Base-by-base conservation (phyloP, 208 protist genomes). In the Histomonas meleagridis region DNA sequence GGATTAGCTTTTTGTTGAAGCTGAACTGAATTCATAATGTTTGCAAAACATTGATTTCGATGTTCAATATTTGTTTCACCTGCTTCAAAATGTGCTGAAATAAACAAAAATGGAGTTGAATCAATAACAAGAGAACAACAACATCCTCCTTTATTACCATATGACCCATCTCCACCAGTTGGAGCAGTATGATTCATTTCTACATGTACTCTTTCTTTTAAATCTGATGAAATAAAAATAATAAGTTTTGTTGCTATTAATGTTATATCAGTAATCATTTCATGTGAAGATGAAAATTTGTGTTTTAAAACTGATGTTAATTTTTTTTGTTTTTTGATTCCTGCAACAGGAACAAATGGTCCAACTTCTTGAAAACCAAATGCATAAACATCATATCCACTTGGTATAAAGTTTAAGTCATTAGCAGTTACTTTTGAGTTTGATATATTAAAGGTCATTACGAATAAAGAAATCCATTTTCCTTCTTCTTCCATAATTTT, bases 361-460 rank as follows among this genome's bases (percentile, higher is more conserved):
- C 70, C 70, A 51, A 81, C 70, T 81, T 81, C 70, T 81, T 81
- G 23, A 81, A 81, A 81, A n/a, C 23, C 70, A 16, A 81, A 43
- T n/a, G 35, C 40, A 51, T 81, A 81, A 32, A 81, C 51, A 51
- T 81, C 70, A 51, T 38, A 81, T 28, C 43, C 70, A 4, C 5
- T 18, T n/a, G 70, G 70, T 12, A 81, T 32, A 43, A 81, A 81
- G 3, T 35, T 51, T 51, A 81, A 81, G 1, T 7, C n/a, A 51
- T 81, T 43, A 51, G 40, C 3, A 51, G 70, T 32, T 32, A 35
- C n/a, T 9, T 81, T 43, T 32, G 70, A 18, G 10, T 35, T 10
- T 14, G 10, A 18, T 5, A 81, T 46, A 28, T 81, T 81, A n/a
- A 81, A 81, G 2, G 70, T 81, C 70, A 81, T 81, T 51, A 35